Percentiles rank a stretch among this genome's conserved stretches.
Evolutionary conservation across 2,329 filamentous ascomycete species (phyloP).

Genomic region (Trichophyton rubrum): DNA sequence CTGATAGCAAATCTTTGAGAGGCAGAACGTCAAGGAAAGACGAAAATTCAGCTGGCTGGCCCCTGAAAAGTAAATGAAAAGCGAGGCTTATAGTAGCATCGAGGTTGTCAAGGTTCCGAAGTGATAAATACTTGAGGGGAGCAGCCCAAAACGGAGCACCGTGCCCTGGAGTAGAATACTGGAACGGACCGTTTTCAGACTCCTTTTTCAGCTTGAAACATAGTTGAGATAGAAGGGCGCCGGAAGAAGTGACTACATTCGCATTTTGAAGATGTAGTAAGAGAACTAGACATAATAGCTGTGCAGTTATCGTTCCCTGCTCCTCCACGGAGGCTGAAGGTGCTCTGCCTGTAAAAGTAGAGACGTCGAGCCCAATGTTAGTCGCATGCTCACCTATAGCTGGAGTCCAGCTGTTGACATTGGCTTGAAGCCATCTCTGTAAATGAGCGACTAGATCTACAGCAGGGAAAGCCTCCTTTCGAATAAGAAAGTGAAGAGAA

Average conservation of each 20-base stretch:
- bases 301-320: constrained; percentile 15
- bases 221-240: constrained; percentile 12
- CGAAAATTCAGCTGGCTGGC: constrained; percentile 24
- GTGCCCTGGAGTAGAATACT: background rate
- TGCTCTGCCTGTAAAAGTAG: constrained; percentile 10
- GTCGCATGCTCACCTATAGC: constrained; percentile 24
- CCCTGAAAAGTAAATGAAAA: constrained; percentile 25
- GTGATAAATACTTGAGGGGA: constrained; percentile 26
- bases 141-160: constrained; percentile 25
- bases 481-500: constrained; percentile 27
- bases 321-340: constrained; percentile 11
- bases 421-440: constrained; percentile 24
- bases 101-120: constrained; percentile 25
- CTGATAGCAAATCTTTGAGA: constrained; percentile 37
- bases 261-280: constrained; percentile 12
- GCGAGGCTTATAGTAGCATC: constrained; percentile 27
- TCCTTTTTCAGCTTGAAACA: constrained; percentile 10
- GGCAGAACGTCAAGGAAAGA: constrained; percentile 48
- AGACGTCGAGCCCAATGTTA: constrained; percentile 19
- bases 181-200: constrained; percentile 3
- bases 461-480: constrained; percentile 25
- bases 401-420: constrained; percentile 22
- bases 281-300: constrained; percentile 12
- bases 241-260: constrained; percentile 11
- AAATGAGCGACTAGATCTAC: constrained; percentile 22